These are phyloP conservation scores for Testicularia cyperi DNA, from an alignment of 1,284 basidiomycete species.

Conservation along the genomic window DNA sequence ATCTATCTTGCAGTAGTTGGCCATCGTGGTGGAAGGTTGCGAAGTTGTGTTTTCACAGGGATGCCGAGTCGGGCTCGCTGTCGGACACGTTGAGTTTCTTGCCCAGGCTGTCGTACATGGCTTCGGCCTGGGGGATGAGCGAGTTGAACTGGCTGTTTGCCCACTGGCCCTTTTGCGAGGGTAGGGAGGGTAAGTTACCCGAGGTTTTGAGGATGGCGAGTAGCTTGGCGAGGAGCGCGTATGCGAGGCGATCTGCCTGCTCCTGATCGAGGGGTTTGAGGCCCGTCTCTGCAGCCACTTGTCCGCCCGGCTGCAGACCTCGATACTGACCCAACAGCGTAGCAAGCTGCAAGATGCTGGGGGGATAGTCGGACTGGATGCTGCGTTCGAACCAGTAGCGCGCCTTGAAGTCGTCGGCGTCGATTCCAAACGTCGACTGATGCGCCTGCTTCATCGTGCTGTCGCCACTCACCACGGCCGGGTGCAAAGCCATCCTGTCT, in stretches of 20 bases:
- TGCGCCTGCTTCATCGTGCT: slow-evolving; percentile 38
- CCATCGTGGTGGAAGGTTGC: too few relatives aligned
- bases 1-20: too few relatives aligned
- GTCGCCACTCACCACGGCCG: slow-evolving; percentile 16
- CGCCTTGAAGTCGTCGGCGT: slow-evolving; percentile 40
- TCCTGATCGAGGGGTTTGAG: slow-evolving; percentile 11
- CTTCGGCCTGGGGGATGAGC: slow-evolving; percentile 30
- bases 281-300: slow-evolving; percentile 1
- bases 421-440: slow-evolving; percentile 34
- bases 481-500: slow-evolving; percentile 28
- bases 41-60: too few relatives aligned
- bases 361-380: slow-evolving; percentile 27
- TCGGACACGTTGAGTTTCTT: slow-evolving; percentile 27
- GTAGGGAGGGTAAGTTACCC: slow-evolving; percentile 27
- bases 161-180: slow-evolving; percentile 34
- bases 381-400: slow-evolving; percentile 44
- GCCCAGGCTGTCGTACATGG: slow-evolving; percentile 31
- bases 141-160: slow-evolving; percentile 33
- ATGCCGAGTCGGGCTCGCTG: too few relatives aligned
- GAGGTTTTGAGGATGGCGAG: slow-evolving; percentile 34
- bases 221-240: slow-evolving; percentile 31
- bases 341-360: slow-evolving; percentile 29
- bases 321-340: slow-evolving; percentile 25
- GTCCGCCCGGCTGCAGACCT: slow-evolving; percentile 8
- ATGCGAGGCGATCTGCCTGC: slow-evolving; percentile 30